phyloP scores from a whole-genome alignment of 768 basidiomycete species.

The Porpolomopsis calyptriformis region DNA sequence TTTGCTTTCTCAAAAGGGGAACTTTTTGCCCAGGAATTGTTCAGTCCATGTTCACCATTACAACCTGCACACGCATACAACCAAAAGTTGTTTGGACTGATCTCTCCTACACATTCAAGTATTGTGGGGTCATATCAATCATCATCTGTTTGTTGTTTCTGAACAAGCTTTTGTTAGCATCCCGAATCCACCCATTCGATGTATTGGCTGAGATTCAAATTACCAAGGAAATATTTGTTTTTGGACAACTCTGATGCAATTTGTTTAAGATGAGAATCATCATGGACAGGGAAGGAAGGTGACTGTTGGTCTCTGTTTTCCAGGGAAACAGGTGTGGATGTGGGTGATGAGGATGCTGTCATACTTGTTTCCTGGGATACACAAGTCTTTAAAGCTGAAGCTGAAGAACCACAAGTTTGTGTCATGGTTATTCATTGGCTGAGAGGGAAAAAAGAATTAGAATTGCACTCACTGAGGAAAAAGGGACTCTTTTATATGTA shows the following conservation, averaged over 20 bases:
- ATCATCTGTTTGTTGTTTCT: not conserved
- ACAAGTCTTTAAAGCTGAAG: too few relatives aligned
- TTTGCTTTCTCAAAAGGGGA: not conserved
- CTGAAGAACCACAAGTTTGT: too few relatives aligned
- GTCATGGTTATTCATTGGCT: too few relatives aligned
- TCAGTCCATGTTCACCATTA: not conserved
- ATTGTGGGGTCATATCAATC: not conserved
- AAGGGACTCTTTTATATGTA: too few relatives aligned
- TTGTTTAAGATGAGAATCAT: too few relatives aligned
- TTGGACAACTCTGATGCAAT: not conserved
- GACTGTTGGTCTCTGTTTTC: too few relatives aligned
- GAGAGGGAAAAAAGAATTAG: too few relatives aligned
- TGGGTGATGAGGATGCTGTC: too few relatives aligned
- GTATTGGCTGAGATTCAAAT: not conserved
- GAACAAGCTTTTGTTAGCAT: not conserved
- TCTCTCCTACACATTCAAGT: not conserved
- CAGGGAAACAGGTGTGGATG: too few relatives aligned
- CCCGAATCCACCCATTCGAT: not conserved
- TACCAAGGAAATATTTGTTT: not conserved
- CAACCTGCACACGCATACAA: not conserved
- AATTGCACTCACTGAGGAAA: too few relatives aligned
- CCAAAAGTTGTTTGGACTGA: not conserved
- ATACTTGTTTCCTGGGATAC: too few relatives aligned
- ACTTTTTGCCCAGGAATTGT: not conserved
- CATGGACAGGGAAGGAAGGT: too few relatives aligned